Evolutionary conservation across 495 filamentous ascomycete species (phyloP).

Genomic region (Hyaloscypha bicolor): DNA sequence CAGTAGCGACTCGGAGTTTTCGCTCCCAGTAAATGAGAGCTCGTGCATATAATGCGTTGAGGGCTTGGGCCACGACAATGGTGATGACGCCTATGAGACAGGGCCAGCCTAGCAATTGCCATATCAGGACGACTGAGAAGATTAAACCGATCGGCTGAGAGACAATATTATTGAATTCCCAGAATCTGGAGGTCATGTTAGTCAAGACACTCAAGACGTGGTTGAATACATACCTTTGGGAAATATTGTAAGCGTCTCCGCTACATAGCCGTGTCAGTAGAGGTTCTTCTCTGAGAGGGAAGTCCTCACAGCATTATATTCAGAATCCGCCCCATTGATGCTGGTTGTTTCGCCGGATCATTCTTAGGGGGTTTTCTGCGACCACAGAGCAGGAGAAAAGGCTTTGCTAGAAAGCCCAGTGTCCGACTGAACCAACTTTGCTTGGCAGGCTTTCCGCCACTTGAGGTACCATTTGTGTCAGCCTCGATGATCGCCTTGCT

Average conservation of each 20-base stretch:
- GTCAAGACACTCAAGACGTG: not conserved
- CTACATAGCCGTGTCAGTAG: conserved; percentile 22
- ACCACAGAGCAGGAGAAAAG: conserved; percentile 19
- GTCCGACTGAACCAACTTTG: conserved; percentile 4
- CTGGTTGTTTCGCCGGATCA: conserved; percentile 45
- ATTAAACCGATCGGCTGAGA: conserved; percentile 69
- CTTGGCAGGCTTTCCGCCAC: conserved; percentile 25
- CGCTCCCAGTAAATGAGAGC: conserved; percentile 63
- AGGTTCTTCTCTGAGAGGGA: not conserved
- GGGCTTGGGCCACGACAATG: conserved; percentile 61
- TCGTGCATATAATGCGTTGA: conserved; percentile 66
- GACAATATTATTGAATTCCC: conserved; percentile 72
- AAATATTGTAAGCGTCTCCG: conserved; percentile 77
- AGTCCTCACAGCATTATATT: conserved; percentile 64
- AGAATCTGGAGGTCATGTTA: conserved; percentile 53
- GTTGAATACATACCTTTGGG: conserved; percentile 50
- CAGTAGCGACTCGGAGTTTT: conserved; percentile 65
- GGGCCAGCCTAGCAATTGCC: conserved; percentile 76
- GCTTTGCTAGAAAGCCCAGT: conserved; percentile 16
- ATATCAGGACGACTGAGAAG: conserved; percentile 69
- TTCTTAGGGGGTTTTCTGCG: conserved; percentile 28
- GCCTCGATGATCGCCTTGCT: conserved; percentile 30
- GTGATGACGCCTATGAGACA: conserved; percentile 71
- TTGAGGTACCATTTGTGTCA: conserved; percentile 36
- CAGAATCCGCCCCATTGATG: conserved; percentile 81